These are phyloP conservation scores for Neurospora sp. DNA, from an alignment of 495 filamentous ascomycete species.

Conservation along the genomic window DNA sequence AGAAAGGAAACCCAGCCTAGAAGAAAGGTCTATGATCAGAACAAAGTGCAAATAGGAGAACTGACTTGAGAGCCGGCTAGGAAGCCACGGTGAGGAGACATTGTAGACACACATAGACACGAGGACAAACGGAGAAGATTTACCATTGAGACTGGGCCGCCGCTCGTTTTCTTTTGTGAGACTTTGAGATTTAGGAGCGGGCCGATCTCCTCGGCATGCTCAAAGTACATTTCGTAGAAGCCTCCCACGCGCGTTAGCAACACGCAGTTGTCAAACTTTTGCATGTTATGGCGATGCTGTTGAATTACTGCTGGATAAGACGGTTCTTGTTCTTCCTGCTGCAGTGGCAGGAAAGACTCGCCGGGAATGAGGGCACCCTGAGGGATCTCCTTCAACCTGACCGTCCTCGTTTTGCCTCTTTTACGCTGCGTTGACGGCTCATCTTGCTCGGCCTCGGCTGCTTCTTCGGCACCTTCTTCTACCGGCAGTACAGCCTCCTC, in stretches of 20 bases:
- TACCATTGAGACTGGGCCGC: constrained; percentile 73
- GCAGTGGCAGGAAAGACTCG: constrained; percentile 16
- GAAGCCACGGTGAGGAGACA: neutral
- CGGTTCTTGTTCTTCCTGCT: constrained; percentile 38
- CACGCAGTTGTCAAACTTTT: constrained; percentile 78
- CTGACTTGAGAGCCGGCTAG: neutral
- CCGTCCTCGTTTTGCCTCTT: neutral
- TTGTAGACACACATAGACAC: neutral
- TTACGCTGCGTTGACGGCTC: neutral
- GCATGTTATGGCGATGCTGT: constrained; percentile 84
- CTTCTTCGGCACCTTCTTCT: neutral
- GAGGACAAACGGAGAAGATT: constrained; percentile 8
- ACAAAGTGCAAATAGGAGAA: constrained; percentile 1
- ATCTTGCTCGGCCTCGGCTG: neutral
- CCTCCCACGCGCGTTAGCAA: constrained; percentile 82
- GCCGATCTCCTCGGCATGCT: constrained; percentile 81
- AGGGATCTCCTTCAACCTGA: constrained; percentile 56
- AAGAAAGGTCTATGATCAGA: constrained; percentile 19
- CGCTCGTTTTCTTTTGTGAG: constrained; percentile 63
- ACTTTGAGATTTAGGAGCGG: constrained; percentile 83
- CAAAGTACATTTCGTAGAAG: constrained; percentile 96
- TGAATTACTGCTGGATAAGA: constrained; percentile 79
- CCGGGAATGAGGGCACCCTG: constrained; percentile 40
- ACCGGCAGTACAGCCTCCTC: neutral
- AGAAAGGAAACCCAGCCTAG: constrained; percentile 84